Evolutionary conservation across 2,329 filamentous ascomycete genomes (phyloP), one percentile per base, ranked within the genome.

Genomic region (Cercospora brassicicola): DNA sequence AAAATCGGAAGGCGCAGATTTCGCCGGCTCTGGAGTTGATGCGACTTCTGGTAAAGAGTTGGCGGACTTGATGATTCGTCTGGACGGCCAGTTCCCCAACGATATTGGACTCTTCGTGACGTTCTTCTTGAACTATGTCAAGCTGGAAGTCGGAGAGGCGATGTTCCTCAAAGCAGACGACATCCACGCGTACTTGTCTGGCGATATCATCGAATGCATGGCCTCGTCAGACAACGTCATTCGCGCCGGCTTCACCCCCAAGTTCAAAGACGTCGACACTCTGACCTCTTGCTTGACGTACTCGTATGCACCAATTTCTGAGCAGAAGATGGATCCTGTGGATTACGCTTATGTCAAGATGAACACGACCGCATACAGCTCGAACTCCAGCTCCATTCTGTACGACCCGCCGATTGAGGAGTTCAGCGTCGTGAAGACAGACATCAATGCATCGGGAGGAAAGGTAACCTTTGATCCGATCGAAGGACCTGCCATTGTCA

Each of bases 141-240:
- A 90, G 73, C 87, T 99, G 13, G 84, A 91, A 60, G 88, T 94
- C 0, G 95, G 95, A 62, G 94, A 99, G 82, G 95, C 94, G 8
- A 91, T 99, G 84, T 99, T 98, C 82, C 86, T 99, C 39, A 92
- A 93, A 76, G 95, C 95, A 6, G 94, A 99, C 77, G 95, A 98
- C 77, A 98, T 98, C 75, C 95, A 99, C 79, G 95, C 95, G 59
- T 99, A 99, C 80, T 82, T 96, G 53, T 92, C 90, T 2, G 92
- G 92, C 68, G 94, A 99, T 77, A 97, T 99, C 74, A 93, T 99
- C 78, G 95, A 99, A 82, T 99, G 95, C 84, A 99, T 99, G 95
- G 95, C 95, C 0, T 91, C 93, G 8, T 96, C 92, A n/a, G 95
- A 99, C 85, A 99, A 99, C 73, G 95, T 99, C 39, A 94, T 99